These are phyloP conservation scores for Jamesozyma spencerorum DNA, from an alignment of 805 yeast genomes.

Conservation along the genomic window DNA sequence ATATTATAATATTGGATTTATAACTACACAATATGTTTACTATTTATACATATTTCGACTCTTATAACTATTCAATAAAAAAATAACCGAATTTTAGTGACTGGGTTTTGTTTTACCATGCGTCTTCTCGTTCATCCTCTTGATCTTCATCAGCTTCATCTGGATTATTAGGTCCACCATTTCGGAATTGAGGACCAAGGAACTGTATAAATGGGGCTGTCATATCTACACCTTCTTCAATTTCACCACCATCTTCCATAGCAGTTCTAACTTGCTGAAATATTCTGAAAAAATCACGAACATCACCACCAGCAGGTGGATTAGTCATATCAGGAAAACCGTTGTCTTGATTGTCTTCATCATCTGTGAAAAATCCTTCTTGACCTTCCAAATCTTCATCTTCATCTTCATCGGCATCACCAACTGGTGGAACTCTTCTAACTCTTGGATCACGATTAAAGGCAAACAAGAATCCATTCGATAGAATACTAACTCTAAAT, in stretches of 20 bases:
- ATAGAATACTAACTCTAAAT: constrained; percentile 23
- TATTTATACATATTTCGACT: too few species aligned
- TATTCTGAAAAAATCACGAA: constrained; percentile 21
- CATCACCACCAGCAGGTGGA: constrained; percentile 14
- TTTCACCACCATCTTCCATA: constrained; percentile 13
- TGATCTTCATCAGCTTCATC: constrained; percentile 9
- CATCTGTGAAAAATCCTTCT: constrained; percentile 8
- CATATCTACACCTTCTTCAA: constrained; percentile 11
- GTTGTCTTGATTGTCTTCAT: constrained; percentile 4
- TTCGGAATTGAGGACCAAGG: constrained; percentile 16
- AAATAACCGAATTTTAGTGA: too few species aligned
- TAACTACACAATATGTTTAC: not conserved
- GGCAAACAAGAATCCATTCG: constrained; percentile 20
- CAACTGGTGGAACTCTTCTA: constrained; percentile 14
- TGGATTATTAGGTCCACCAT: constrained; percentile 5
- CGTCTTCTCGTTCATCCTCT: constrained; percentile 4
- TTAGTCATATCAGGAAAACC: constrained; percentile 10
- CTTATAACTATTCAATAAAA: too few species aligned
- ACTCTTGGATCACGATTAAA: constrained; percentile 22
- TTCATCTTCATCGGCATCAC: constrained; percentile 10
- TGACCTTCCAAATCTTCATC: constrained; percentile 19
- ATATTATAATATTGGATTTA: too few species aligned
- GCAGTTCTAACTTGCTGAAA: constrained; percentile 20
- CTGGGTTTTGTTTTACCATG: too few species aligned
- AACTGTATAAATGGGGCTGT: constrained; percentile 18